Conservation (phyloP, 257 asterid genomes). For the Eustoma russellianum region DNA sequence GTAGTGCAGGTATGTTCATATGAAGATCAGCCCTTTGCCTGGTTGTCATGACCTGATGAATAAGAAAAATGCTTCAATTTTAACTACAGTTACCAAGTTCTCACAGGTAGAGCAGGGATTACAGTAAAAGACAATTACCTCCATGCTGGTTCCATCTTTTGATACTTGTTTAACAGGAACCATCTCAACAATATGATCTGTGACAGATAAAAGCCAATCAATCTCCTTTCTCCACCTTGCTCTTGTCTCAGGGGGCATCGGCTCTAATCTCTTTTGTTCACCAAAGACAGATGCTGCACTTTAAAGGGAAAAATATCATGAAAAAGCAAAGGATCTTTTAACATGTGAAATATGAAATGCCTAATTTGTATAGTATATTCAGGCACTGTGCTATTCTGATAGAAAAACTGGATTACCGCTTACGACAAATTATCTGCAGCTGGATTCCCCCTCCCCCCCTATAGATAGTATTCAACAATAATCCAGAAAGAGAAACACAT, state of each 20-base stretch:
- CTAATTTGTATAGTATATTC: no score
- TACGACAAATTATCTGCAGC: no score
- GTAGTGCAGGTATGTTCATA: conserved; percentile 78
- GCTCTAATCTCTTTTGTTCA: conserved; percentile 77
- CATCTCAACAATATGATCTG: conserved; percentile 86
- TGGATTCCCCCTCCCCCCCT: no score
- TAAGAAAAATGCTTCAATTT: background rate
- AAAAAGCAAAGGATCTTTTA: no score
- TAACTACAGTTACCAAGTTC: no score
- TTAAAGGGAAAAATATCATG: background rate
- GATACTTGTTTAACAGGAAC: conserved; percentile 70
- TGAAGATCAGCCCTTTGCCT: conserved; percentile 66
- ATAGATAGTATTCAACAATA: background rate
- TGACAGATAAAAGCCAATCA: conserved; percentile 86
- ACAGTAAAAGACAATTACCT: conserved; percentile 30
- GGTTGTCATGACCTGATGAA: conserved; percentile 62
- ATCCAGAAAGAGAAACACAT: background rate
- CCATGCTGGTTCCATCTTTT: conserved; percentile 66
- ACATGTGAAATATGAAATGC: no score
- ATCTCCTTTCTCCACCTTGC: conserved; percentile 82
- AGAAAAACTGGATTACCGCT: no score
- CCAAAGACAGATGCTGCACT: conserved; percentile 85
- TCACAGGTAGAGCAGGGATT: background rate
- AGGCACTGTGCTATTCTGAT: no score
- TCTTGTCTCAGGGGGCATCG: conserved; percentile 68